phyloP scores from a whole-genome alignment of 495 filamentous ascomycete genomes.

The Staphylotrichum longicolle region DNA sequence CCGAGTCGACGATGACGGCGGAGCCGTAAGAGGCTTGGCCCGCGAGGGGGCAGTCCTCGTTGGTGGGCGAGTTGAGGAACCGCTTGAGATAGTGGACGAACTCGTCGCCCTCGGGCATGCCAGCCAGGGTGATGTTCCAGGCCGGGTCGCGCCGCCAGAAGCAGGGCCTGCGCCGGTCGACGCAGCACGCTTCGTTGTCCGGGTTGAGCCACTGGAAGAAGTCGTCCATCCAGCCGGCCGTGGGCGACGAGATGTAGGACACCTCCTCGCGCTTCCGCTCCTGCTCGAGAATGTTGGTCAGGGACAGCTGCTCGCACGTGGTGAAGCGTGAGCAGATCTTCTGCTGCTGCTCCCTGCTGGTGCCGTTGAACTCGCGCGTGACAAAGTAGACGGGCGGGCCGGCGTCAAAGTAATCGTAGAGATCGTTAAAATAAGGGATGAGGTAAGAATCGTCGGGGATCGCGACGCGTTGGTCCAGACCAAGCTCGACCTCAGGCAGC shows the following conservation, averaged over 20 bases:
- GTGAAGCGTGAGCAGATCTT: conserved; percentile 89
- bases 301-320: conserved; percentile 76
- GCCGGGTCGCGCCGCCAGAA: conserved; percentile 70
- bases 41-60: conserved; percentile 78
- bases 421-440: conserved; percentile 91
- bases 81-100: conserved; percentile 80
- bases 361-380: conserved; percentile 73
- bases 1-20: conserved; percentile 74
- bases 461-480: conserved; percentile 90
- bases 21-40: conserved; percentile 84
- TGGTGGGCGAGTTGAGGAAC: conserved; percentile 79
- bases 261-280: conserved; percentile 87
- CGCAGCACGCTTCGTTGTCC: conserved; percentile 74
- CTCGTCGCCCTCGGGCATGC: conserved; percentile 90
- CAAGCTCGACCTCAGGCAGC: conserved; percentile 79
- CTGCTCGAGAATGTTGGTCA: conserved; percentile 84
- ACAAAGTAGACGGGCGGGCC: conserved; percentile 98
- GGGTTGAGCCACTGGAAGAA: conserved; percentile 96
- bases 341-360: conserved; percentile 68
- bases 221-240: conserved; percentile 96
- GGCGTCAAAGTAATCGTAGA: conserved; percentile 85
- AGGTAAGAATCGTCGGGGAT: conserved; percentile 91
- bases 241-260: conserved; percentile 87
- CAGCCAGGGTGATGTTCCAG: conserved; percentile 83
- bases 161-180: conserved; percentile 62